These are phyloP conservation scores for Nakataea oryzae DNA, from an alignment of 2,329 filamentous ascomycete species.

Conservation along the genomic window DNA sequence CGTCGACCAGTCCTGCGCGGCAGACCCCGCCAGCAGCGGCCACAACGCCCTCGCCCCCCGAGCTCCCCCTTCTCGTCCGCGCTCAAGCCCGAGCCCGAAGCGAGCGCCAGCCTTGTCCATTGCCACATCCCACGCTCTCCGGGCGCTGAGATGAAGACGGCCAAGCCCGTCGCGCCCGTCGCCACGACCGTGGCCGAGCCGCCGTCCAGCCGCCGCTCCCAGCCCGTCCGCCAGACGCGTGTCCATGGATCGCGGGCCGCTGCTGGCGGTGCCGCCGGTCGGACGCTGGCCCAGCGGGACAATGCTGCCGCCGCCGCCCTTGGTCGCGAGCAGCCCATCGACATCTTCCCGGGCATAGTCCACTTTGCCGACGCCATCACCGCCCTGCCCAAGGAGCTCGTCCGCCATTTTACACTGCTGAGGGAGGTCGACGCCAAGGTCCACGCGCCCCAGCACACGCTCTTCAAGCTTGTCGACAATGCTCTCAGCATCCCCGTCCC, in stretches of 20 bases:
- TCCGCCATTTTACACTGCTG: slow-evolving; percentile 87
- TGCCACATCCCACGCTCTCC: neutral
- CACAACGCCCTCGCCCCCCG: neutral
- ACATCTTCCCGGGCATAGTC: slow-evolving; percentile 56
- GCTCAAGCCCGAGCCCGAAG: neutral
- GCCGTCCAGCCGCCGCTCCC: slow-evolving; percentile 25
- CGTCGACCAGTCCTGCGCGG: neutral
- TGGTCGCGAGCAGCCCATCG: slow-evolving; percentile 47
- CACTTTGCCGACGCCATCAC: slow-evolving; percentile 87
- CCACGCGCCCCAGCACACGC: slow-evolving; percentile 73
- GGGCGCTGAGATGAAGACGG: slow-evolving; percentile 38
- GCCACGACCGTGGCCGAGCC: slow-evolving; percentile 24
- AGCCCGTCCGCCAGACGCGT: slow-evolving; percentile 14
- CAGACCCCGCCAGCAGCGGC: neutral
- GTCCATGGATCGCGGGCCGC: slow-evolving; percentile 48
- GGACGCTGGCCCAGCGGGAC: slow-evolving; percentile 13
- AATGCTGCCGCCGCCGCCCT: slow-evolving; percentile 33
- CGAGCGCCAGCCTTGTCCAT: neutral
- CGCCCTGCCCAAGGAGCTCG: slow-evolving; percentile 86
- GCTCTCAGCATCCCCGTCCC: slow-evolving; percentile 43
- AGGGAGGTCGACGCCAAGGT: slow-evolving; percentile 98
- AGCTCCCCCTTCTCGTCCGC: neutral
- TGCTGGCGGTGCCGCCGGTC: slow-evolving; percentile 31
- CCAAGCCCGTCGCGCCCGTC: slow-evolving; percentile 28
- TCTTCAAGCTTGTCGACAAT: slow-evolving; percentile 64